phyloP scores from a whole-genome alignment of 2,329 filamentous ascomycete species.

The Calonectria montana region DNA sequence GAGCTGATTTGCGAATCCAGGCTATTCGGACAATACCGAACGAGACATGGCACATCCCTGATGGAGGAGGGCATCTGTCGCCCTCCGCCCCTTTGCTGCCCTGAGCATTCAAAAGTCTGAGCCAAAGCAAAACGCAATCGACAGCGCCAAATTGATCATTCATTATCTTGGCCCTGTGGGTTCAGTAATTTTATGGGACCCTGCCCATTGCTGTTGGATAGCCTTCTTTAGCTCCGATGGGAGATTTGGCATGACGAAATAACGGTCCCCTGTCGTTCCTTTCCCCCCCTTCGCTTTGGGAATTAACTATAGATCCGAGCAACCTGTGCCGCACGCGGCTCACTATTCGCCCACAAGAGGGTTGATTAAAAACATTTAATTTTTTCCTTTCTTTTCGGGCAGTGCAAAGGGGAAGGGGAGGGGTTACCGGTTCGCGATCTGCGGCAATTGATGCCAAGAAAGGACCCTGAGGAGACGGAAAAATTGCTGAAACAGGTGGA shows the following conservation, averaged over 20 bases:
- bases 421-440: background rate
- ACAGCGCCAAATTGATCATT: background rate
- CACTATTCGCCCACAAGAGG: background rate
- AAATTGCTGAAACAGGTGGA: conserved; percentile 21
- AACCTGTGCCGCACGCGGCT: background rate
- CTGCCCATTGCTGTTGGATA: background rate
- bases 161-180: background rate
- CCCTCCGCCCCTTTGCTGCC: background rate
- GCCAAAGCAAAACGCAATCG: background rate
- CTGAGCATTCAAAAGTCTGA: background rate
- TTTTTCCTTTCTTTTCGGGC: too few species aligned
- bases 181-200: background rate
- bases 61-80: background rate
- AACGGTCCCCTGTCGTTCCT: background rate
- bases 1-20: background rate
- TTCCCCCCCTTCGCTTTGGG: background rate
- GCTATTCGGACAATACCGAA: background rate
- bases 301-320: background rate
- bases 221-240: background rate
- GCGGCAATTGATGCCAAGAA: conserved; percentile 6
- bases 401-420: background rate
- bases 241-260: conserved; percentile 10
- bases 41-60: background rate
- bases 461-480: background rate
- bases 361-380: background rate